These are phyloP conservation scores for Leptosphaerulina australis DNA, from an alignment of 2,329 filamentous ascomycete species.

Conservation along the genomic window DNA sequence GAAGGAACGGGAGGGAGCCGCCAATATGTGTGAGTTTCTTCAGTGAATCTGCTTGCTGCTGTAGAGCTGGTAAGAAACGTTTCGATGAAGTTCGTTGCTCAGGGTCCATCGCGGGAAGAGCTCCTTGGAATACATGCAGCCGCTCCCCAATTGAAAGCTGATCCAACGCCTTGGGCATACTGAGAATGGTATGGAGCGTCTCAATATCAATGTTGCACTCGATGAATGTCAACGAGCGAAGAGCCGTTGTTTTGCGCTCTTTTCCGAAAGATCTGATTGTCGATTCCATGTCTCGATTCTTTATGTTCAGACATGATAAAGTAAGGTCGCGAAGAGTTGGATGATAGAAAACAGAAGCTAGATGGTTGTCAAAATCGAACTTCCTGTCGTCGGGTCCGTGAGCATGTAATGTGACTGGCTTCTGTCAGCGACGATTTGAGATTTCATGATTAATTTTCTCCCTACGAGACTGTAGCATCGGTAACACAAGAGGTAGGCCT, in stretches of 20 bases:
- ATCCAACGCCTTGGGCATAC: constrained; percentile 41
- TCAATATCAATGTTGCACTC: constrained; percentile 45
- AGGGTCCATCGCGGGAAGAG: constrained; percentile 24
- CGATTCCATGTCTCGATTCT: constrained; percentile 20
- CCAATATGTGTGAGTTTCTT: constrained; percentile 37
- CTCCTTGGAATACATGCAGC: constrained; percentile 35
- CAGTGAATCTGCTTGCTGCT: constrained; percentile 42
- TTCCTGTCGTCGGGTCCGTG: constrained; percentile 37
- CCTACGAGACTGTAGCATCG: constrained; percentile 43
- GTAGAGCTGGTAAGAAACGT: constrained; percentile 37
- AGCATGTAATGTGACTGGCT: constrained; percentile 41
- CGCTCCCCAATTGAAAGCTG: constrained; percentile 44
- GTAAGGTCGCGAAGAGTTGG: constrained; percentile 41
- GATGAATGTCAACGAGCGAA: constrained; percentile 42
- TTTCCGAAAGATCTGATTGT: constrained; percentile 12
- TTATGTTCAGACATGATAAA: constrained; percentile 44
- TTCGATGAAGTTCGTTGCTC: constrained; percentile 30
- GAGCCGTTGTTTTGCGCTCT: constrained; percentile 35
- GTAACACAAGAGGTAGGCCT: constrained; percentile 23
- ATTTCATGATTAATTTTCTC: neutral
- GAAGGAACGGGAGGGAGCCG: constrained; percentile 24
- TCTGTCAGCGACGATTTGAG: constrained; percentile 14
- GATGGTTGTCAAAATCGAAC: constrained; percentile 34
- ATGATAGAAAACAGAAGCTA: constrained; percentile 41
- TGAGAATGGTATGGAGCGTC: constrained; percentile 37